Evolutionary conservation across 2,329 filamentous ascomycete genomes (phyloP), one percentile per base, ranked within the genome.

Genomic region (Fusarium metavorans): DNA sequence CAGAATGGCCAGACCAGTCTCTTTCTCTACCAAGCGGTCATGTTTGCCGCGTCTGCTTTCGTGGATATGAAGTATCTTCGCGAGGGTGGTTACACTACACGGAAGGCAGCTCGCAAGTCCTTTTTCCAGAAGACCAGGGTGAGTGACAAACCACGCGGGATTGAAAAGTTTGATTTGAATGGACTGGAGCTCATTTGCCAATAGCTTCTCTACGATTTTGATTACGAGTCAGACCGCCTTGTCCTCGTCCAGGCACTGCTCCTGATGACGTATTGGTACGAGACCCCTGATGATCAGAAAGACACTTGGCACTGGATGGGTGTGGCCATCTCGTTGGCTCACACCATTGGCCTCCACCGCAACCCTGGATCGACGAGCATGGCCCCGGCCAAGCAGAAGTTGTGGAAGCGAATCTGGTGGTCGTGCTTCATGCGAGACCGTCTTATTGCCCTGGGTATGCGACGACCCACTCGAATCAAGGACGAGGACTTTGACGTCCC

Each of bases 221-320:
- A 98, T 82, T 97, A 97, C 82, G 96, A 98, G 83, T 91, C 92
- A 52, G 95, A 98, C 82, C 93, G 95, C 61, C 92, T 98, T 67
- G 91, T 95, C 23, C 89, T 98, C 27, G 95, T 98, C 18, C 96
- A 98, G 83, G 93, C 94, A 6, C 87, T 98, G 25, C 87, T 98
- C 27, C 88, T 98, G 69, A 95, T 98, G 93, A 98, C 95, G 5
- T 98, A 97, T 82, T 98, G 96, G 93, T 98, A 98, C 82, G 95
- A 98, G 83, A 97, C 95, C 14, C 95, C 95, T 0, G 95, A 98
- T 83, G 96, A 98, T 81, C 95, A 98, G 81, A 98, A 98, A 83
- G 96, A 98, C 82, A 98, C 95, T 54, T 98, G 96, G 94, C 95
- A 98, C 81, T 98, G 95, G 96, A 97, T 98, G 94, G 96, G 96